Base-by-base conservation (phyloP, 129 eudicot genomes). In the Flaveria brownii region DNA sequence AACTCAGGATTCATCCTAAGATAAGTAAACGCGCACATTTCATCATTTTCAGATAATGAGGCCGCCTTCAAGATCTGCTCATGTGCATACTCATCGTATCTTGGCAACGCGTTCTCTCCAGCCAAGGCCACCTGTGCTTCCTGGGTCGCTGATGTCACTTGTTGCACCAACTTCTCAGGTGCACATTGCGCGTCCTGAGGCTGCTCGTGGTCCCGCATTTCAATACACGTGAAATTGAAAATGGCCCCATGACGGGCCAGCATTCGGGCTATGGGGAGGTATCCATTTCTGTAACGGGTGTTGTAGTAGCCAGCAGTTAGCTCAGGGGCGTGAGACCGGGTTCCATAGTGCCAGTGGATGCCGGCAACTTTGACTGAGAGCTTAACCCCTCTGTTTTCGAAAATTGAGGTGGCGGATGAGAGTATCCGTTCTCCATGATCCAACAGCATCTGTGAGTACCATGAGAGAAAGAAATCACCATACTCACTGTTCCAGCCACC, bases 21-120 rank as follows among this genome's bases (percentile, higher is more conserved):
- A 73, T 91, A 94, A 13, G 99, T 94, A 77, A 94, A 94, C 2
- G 99, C 99, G 62, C 99, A 91, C 99, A 94, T 91, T 60, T 86
- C 93, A n/a, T 83, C 83, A 0, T 83, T 85, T 1, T 83, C 91
- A 0, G 87, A 71, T 23, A 87, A 56, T 0, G 90, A 82, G 14
- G 93, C 81, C 9, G 96, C 85, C 18, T 71, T 46, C 80, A 88
- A 74, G 26, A 91, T 91, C 76, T 88, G 94, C 45, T 90, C 94
- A 5, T 91, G 91, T 5, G 94, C 91, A 50, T 55, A 62, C 2
- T 88, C 92, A 26, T 91, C 97, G 52, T 91, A 88, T 60, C 94
- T 76, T 6, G 89, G 91, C 59, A 86, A 43, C 8, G 94, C 97
- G 25, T 91, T 88, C 33, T 91, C 94, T 30, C 97, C 91, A 0